These are phyloP conservation scores for Mucor sp. DNA, from an alignment of 371 early-diverging fungal species.

Conservation along the genomic window DNA sequence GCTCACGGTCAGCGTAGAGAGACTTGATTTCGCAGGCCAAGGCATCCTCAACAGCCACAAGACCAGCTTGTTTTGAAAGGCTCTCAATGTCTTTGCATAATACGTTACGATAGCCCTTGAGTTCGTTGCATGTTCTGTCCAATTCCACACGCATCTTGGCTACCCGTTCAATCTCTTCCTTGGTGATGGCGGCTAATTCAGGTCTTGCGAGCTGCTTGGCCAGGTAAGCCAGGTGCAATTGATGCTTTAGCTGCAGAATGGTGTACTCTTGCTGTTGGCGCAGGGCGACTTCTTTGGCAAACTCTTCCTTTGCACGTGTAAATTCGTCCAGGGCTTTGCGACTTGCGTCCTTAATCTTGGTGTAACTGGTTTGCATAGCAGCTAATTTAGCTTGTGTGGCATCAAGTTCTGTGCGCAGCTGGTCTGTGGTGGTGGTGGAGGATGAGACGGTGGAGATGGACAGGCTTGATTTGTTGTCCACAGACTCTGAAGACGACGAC, in stretches of 20 bases:
- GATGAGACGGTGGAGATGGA: not conserved
- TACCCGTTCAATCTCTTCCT: conserved; percentile 42
- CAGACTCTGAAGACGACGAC: not conserved
- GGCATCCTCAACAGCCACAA: conserved; percentile 31
- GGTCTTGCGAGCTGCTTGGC: conserved; percentile 18
- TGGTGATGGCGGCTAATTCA: conserved; percentile 27
- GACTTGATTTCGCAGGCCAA: conserved; percentile 35
- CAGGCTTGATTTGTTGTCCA: not conserved
- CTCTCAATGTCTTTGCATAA: conserved; percentile 34
- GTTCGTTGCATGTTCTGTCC: conserved; percentile 40
- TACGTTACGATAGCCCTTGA: conserved; percentile 37
- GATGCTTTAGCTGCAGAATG: conserved; percentile 37
- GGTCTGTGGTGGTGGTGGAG: conserved; percentile 5
- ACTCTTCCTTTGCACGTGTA: conserved; percentile 46
- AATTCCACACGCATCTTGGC: conserved; percentile 37
- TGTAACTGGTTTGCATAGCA: conserved; percentile 31
- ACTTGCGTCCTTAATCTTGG: conserved; percentile 45
- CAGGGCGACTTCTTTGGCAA: conserved; percentile 41
- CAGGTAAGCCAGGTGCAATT: conserved; percentile 28
- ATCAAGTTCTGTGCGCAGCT: conserved; percentile 33
- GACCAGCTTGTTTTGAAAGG: conserved; percentile 36
- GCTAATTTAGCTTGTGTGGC: conserved; percentile 23
- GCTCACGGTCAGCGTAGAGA: conserved; percentile 28
- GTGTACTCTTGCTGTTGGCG: conserved; percentile 45
- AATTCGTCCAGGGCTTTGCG: conserved; percentile 48